Percentiles rank a stretch among this genome's conserved stretches.
Evolutionary conservation across 139 green algal genomes (phyloP).

Genomic region (Chlamydomonas urium): DNA sequence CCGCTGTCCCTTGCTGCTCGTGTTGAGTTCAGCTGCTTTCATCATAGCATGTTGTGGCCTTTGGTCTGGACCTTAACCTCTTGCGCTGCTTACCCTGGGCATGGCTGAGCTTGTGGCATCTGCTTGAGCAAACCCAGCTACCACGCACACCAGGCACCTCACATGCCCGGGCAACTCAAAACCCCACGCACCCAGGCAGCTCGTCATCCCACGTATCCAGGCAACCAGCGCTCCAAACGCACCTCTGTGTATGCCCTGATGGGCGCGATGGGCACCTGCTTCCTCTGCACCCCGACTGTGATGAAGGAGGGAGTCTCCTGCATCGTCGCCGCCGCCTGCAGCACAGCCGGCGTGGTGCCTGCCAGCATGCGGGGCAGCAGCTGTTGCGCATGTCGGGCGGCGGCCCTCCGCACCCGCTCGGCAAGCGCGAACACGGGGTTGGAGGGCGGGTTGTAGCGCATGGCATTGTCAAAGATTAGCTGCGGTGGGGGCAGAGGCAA

Average conservation of each 20-base stretch:
- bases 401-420: background rate
- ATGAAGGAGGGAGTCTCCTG: background rate
- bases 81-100: too few species aligned
- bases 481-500: background rate
- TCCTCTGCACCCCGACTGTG: background rate
- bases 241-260: background rate
- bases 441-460: background rate
- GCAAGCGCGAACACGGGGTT: constrained; percentile 4
- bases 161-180: too few species aligned
- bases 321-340: background rate
- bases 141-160: too few species aligned
- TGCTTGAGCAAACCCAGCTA: too few species aligned
- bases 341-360: background rate
- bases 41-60: too few species aligned
- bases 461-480: constrained; percentile 10
- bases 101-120: too few species aligned
- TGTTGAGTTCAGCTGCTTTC: too few species aligned
- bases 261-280: background rate
- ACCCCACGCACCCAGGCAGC: background rate
- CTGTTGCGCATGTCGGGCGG: background rate
- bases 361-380: background rate
- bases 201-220: background rate
- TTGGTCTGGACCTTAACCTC: too few species aligned
- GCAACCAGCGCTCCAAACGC: background rate
- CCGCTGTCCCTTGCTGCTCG: too few species aligned